Conservation (phyloP, 352 stramenopile genomes). For the Phytophthora rubi region DNA sequence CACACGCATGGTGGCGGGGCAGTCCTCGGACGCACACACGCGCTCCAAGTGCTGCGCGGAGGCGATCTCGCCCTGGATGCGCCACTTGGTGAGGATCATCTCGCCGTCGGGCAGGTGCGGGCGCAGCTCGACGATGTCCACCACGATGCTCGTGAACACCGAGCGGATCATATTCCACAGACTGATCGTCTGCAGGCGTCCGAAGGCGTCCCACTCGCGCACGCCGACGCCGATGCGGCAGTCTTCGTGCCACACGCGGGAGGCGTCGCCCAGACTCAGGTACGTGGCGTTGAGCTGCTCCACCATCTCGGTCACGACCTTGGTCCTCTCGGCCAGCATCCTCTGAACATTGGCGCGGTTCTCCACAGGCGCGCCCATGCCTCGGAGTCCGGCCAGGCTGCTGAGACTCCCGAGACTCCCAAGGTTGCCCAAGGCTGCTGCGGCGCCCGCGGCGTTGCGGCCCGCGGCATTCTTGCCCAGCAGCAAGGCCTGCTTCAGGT, state of each 20-base stretch:
- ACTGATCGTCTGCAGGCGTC: slow-evolving; percentile 72
- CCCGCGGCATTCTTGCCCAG: slow-evolving; percentile 58
- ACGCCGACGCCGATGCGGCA: slow-evolving; percentile 79
- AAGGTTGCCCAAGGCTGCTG: slow-evolving; percentile 38
- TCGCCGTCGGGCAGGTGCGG: slow-evolving; percentile 77
- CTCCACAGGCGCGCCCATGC: slow-evolving; percentile 12
- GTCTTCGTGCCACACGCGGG: slow-evolving; percentile 77
- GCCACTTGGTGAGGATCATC: slow-evolving; percentile 89
- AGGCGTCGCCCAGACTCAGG: slow-evolving; percentile 68
- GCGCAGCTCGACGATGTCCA: slow-evolving; percentile 83
- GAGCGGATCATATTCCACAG: slow-evolving; percentile 86
- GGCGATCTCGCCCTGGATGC: slow-evolving; percentile 80
- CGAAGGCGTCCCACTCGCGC: slow-evolving; percentile 82
- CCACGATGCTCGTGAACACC: slow-evolving; percentile 74
- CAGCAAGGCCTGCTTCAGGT: slow-evolving; percentile 79
- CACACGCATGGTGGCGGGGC: slow-evolving; percentile 67
- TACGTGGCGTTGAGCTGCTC: slow-evolving; percentile 75
- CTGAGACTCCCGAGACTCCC: slow-evolving; percentile 19
- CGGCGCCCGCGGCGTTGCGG: slow-evolving; percentile 4
- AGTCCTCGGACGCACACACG: slow-evolving; percentile 78
- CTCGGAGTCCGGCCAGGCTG: slow-evolving; percentile 20
- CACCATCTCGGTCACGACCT: slow-evolving; percentile 84
- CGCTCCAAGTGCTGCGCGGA: slow-evolving; percentile 60
- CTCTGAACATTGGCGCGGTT: slow-evolving; percentile 54
- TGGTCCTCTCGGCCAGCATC: slow-evolving; percentile 70